Evolutionary conservation across 1,284 basidiomycete species (phyloP), one percentile per base, ranked within the genome.

Genomic region (Tilletia indica): DNA sequence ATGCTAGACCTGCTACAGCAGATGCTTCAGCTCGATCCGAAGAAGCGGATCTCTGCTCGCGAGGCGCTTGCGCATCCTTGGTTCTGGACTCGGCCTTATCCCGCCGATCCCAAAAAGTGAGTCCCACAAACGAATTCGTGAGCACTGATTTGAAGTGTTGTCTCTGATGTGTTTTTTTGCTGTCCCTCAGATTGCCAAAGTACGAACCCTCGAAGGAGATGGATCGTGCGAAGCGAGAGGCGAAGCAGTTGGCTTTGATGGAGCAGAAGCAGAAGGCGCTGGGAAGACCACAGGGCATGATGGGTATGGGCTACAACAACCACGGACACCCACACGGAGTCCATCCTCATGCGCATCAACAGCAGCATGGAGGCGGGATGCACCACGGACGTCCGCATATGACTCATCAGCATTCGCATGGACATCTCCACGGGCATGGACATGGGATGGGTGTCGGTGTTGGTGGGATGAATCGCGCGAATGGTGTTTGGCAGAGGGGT

Each of bases 131-230:
- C 25, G 2, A 31, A 31, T 31, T 0, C 25, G 38, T n/a, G 25
- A 6, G 14, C 19, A 1, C 51, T 8, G 19, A n/a, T n/a, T n/a
- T n/a, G n/a, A n/a, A n/a, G n/a, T n/a, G n/a, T n/a, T n/a, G n/a
- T n/a, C n/a, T n/a, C n/a, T n/a, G n/a, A n/a, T n/a, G n/a, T n/a
- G n/a, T n/a, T n/a, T n/a, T n/a, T n/a, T n/a, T n/a, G n/a, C n/a
- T n/a, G n/a, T n/a, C n/a, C n/a, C n/a, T n/a, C n/a, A 80, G 76
- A 16, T 68, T 83, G 76, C 82, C 82, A n/a, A 80, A 77, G 70
- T 83, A 83, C 69, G 74, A 80, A 51, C 77, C 80, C 16, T 78
- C 76, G 31, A 83, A 83, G 70, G 82, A 83, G 73, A 76, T 82
- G 16, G 82, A 83, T 71, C 68, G 81, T 25, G 73, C 61, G 34